Evolutionary conservation across 106 monocot genomes (phyloP).

Genomic region (Alisma plantagoaquatica): DNA sequence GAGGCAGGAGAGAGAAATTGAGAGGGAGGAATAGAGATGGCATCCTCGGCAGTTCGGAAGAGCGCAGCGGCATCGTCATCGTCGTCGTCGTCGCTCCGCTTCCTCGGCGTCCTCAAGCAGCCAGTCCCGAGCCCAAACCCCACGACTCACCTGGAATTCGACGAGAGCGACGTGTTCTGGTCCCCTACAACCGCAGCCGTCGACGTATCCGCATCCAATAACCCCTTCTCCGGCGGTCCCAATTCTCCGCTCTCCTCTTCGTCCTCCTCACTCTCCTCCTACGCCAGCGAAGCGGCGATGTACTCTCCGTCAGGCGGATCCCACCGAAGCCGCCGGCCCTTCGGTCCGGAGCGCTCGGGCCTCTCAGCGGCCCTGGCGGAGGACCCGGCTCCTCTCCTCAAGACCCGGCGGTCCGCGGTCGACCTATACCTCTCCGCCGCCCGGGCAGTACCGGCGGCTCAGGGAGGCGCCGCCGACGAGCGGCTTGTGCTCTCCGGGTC

Average conservation of each 20-base stretch:
- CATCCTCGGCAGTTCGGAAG: too few species aligned
- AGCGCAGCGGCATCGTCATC: neutral
- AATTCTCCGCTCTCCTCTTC: conserved; percentile 5
- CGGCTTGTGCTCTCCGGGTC: neutral
- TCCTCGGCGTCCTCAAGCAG: conserved; percentile 35
- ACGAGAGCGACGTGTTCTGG: conserved; percentile 73
- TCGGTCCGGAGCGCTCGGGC: conserved; percentile 29
- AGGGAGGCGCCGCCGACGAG: conserved; percentile 1
- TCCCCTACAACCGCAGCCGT: conserved; percentile 1
- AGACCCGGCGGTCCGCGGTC: conserved; percentile 5
- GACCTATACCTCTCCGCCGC: conserved; percentile 8
- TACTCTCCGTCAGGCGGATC: neutral
- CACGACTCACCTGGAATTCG: conserved; percentile 34
- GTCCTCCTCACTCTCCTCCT: neutral
- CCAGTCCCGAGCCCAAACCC: conserved; percentile 10
- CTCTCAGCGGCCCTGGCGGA: conserved; percentile 47
- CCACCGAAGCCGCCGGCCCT: neutral
- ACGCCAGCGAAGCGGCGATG: neutral
- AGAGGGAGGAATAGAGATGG: neutral
- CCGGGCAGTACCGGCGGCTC: conserved; percentile 14
- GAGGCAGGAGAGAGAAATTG: too few species aligned
- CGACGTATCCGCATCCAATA: neutral
- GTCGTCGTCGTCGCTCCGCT: conserved; percentile 22
- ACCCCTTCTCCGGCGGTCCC: conserved; percentile 4
- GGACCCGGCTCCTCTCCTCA: conserved; percentile 2